Percentiles rank a stretch among this genome's conserved stretches.
These are phyloP conservation scores for Apophysomyces variabilis DNA, from an alignment of 371 early-diverging fungal genomes.

Conservation along the genomic window DNA sequence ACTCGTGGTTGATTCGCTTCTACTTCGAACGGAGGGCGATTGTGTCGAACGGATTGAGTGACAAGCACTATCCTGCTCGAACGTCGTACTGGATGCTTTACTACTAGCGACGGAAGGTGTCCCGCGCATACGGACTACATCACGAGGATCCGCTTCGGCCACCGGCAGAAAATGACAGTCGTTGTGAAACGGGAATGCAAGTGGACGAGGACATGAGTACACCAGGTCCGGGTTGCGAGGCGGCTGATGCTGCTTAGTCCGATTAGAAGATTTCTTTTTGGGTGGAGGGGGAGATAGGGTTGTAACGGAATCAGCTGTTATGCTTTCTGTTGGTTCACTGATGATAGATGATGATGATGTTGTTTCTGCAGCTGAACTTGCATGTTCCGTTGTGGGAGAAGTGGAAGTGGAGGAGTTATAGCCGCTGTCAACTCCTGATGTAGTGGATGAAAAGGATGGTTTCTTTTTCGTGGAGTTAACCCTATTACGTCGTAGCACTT, in stretches of 20 bases:
- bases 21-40: constrained; percentile 11
- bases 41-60: constrained; percentile 17
- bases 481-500: constrained; percentile 24
- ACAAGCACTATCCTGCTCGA: constrained; percentile 28
- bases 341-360: constrained; percentile 14
- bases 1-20: constrained; percentile 31
- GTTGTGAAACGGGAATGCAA: constrained; percentile 59
- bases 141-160: constrained; percentile 56
- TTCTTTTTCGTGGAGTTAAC: constrained; percentile 28
- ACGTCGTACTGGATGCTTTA: constrained; percentile 17
- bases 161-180: constrained; percentile 57
- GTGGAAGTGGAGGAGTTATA: constrained; percentile 46
- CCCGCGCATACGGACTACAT: constrained; percentile 41
- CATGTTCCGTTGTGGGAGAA: constrained; percentile 23
- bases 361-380: constrained; percentile 12
- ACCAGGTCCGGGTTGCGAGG: constrained; percentile 51
- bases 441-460: constrained; percentile 38
- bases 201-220: constrained; percentile 53
- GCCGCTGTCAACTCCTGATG: constrained; percentile 48
- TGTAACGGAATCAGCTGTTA: constrained; percentile 16
- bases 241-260: constrained; percentile 25
- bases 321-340: constrained; percentile 1
- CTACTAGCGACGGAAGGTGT: constrained; percentile 17
- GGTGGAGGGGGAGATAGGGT: constrained; percentile 4
- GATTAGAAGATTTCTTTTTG: constrained; percentile 16